Conservation (phyloP, 495 filamentous ascomycete genomes). For the Talaromyces thailandensis region DNA sequence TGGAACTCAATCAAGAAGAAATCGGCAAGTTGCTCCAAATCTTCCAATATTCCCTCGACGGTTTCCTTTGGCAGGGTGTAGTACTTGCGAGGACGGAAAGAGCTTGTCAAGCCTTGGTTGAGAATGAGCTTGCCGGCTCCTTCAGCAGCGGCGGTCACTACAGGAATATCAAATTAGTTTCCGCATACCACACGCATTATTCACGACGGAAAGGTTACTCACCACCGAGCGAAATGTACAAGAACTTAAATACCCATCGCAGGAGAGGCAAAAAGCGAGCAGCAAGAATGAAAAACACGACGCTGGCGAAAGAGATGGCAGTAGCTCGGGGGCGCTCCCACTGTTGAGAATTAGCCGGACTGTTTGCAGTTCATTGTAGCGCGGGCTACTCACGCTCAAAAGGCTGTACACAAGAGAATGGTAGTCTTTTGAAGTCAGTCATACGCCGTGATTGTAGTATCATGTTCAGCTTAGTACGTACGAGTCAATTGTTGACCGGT, state of each 20-base stretch:
- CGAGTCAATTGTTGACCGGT: slow-evolving; percentile 84
- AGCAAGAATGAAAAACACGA: slow-evolving; percentile 75
- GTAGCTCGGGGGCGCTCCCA: slow-evolving; percentile 75
- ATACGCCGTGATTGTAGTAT: neutral
- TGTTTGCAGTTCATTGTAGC: slow-evolving; percentile 3
- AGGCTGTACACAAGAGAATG: slow-evolving; percentile 93
- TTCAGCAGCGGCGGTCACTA: slow-evolving; percentile 69
- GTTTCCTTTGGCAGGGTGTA: slow-evolving; percentile 84
- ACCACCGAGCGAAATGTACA: slow-evolving; percentile 62
- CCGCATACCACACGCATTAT: slow-evolving; percentile 11
- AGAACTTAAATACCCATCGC: slow-evolving; percentile 79
- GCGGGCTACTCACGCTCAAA: slow-evolving; percentile 50
- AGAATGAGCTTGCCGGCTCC: slow-evolving; percentile 65
- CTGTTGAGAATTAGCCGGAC: slow-evolving; percentile 29
- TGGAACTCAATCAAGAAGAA: slow-evolving; percentile 97
- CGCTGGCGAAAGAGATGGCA: slow-evolving; percentile 66
- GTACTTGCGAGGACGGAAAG: slow-evolving; percentile 84
- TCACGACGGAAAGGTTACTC: slow-evolving; percentile 20
- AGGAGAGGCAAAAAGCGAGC: slow-evolving; percentile 83
- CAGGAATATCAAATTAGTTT: slow-evolving; percentile 17
- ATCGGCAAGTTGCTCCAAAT: slow-evolving; percentile 86
- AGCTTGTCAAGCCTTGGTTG: slow-evolving; percentile 70
- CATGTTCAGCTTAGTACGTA: slow-evolving; percentile 22
- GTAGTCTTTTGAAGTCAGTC: slow-evolving; percentile 48
- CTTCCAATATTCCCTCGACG: slow-evolving; percentile 69